These are phyloP conservation scores for Aspergillus versicolor DNA, from an alignment of 2,329 filamentous ascomycete genomes.

Conservation along the genomic window DNA sequence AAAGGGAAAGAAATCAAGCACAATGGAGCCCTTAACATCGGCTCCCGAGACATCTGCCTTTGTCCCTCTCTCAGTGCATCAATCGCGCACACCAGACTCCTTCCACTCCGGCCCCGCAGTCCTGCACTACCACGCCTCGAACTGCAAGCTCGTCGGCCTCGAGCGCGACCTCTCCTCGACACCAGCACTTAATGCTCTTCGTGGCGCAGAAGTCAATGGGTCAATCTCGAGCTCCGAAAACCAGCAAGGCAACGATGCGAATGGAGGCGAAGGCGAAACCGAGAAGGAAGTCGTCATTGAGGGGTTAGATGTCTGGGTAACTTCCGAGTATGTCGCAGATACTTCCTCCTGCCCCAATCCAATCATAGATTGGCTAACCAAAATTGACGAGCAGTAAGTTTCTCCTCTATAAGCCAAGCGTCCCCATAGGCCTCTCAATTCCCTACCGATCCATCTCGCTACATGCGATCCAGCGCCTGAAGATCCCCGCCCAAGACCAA, in stretches of 20 bases:
- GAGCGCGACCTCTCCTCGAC: slow-evolving; percentile 40
- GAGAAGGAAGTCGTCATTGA: slow-evolving; percentile 39
- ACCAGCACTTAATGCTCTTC: slow-evolving; percentile 35
- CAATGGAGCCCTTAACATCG: slow-evolving; percentile 44
- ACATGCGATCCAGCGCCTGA: slow-evolving; percentile 49
- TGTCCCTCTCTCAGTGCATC: slow-evolving; percentile 45
- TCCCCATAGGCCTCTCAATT: slow-evolving; percentile 42
- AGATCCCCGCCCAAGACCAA: slow-evolving; percentile 25
- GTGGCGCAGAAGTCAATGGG: slow-evolving; percentile 18
- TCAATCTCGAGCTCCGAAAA: not conserved
- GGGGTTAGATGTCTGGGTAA: slow-evolving; percentile 47
- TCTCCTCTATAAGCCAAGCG: slow-evolving; percentile 39
- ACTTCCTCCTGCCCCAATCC: no score
- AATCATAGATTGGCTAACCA: not conserved
- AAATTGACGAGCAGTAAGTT: slow-evolving; percentile 38
- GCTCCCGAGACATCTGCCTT: slow-evolving; percentile 42
- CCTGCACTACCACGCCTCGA: slow-evolving; percentile 47
- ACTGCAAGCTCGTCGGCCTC: slow-evolving; percentile 45
- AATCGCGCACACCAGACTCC: slow-evolving; percentile 48
- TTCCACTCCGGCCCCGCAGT: slow-evolving; percentile 49
- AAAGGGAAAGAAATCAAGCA: not conserved
- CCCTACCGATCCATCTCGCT: slow-evolving; percentile 50
- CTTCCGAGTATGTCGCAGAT: slow-evolving; percentile 43
- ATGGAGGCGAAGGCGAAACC: slow-evolving; percentile 13
- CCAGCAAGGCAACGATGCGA: not conserved